A percentile compares a stretch with the other conserved stretches of the same genome.
These are phyloP conservation scores for Kandelia obovata DNA, from an alignment of 345 rosid species.

Conservation along the genomic window DNA sequence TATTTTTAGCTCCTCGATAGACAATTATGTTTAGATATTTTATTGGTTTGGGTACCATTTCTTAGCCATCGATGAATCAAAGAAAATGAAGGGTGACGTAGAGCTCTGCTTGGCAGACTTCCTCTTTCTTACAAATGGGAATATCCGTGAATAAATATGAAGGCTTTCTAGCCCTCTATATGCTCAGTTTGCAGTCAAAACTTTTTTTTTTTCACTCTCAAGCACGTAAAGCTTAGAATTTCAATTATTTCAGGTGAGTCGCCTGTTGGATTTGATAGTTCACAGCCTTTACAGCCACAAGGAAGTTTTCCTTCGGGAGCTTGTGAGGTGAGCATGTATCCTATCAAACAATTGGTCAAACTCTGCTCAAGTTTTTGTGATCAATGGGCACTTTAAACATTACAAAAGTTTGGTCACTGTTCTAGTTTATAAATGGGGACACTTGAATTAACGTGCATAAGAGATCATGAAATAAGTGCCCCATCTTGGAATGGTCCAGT, in stretches of 20 bases:
- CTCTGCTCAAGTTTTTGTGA: no score
- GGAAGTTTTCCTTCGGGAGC: constrained; percentile 84
- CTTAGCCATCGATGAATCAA: background rate
- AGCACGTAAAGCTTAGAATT: constrained; percentile 7
- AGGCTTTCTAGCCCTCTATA: background rate
- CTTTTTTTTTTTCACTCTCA: background rate
- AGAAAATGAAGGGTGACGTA: background rate
- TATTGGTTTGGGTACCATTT: background rate
- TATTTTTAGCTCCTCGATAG: no score
- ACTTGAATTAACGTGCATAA: background rate
- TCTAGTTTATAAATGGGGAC: background rate
- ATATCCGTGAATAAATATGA: background rate
- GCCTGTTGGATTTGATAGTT: constrained; percentile 80
- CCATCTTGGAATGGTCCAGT: background rate
- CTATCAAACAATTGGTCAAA: background rate
- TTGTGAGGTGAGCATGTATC: constrained; percentile 65
- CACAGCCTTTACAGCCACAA: constrained; percentile 80
- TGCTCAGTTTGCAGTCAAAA: background rate
- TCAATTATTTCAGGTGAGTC: constrained; percentile 62
- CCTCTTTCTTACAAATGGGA: no score
- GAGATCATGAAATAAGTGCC: background rate
- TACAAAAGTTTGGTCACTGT: background rate
- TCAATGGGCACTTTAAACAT: no score
- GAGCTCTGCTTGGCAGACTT: no score
- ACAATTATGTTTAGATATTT: background rate